Evolutionary conservation across 306 rosid genomes (phyloP).

Genomic region (Prunus padus): DNA sequence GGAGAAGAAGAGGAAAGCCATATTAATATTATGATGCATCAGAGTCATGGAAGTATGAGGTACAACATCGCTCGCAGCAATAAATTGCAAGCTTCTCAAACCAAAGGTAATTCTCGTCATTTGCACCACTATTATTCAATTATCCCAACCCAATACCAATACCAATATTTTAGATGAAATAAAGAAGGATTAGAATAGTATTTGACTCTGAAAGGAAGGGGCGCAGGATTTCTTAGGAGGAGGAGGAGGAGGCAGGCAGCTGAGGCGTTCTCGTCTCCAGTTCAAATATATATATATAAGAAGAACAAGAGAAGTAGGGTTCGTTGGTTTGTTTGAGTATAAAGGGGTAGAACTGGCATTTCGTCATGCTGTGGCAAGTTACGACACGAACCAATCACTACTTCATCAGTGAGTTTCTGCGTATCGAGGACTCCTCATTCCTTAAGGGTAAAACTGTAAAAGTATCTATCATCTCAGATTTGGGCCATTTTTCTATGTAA

Average conservation of each 20-base stretch:
- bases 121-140: constrained; percentile 15
- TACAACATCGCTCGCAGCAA: constrained; percentile 44
- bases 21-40: constrained; percentile 32
- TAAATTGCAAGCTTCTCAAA: constrained; percentile 50
- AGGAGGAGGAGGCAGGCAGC: neutral
- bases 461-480: neutral
- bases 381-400: neutral
- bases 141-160: too few relatives aligned
- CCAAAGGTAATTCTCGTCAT: constrained; percentile 37
- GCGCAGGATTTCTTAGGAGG: neutral
- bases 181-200: neutral
- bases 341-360: too few relatives aligned
- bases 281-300: neutral
- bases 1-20: neutral
- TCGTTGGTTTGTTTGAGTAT: neutral
- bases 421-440: too few relatives aligned
- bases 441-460: too few relatives aligned
- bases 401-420: neutral
- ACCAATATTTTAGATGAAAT: too few relatives aligned
- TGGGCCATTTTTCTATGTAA: neutral
- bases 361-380: too few relatives aligned
- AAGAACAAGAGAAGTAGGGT: neutral
- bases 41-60: constrained; percentile 75
- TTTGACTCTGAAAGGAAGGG: neutral
- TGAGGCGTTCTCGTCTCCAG: neutral